Evolutionary conservation across 1,284 basidiomycete species (phyloP), one percentile per base, ranked within the genome.

Genomic region (Inonotus obliquus): DNA sequence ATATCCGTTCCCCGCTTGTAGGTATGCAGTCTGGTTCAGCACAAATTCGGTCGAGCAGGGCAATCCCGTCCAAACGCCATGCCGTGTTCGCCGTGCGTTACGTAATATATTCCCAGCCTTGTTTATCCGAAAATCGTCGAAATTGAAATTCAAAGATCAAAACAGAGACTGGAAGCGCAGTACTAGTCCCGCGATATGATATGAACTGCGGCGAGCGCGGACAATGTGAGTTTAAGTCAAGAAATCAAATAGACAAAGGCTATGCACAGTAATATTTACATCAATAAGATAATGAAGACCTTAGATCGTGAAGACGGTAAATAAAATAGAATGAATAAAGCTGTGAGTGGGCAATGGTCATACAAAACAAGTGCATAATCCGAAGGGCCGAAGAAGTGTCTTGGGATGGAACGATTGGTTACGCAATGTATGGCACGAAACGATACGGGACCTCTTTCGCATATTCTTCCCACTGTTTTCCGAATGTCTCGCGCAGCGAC

Each of bases 401-500:
- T n/a, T n/a, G n/a, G n/a, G n/a, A n/a, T n/a, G n/a, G n/a, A n/a
- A n/a, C n/a, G n/a, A n/a, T n/a, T n/a, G n/a, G 2, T 55, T 29
- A 61, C 13, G 54, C 54, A 37, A 61, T 11, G 45, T 51, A 57
- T 14, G 66, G 66, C 35, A 67, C 39, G 39, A 67, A 63, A 38
- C 60, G 48, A 23, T 56, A 66, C 11, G 63, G 61, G 17, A 67
- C 66, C 2, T 49, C 39, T 23, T 49, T 53, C 10, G 52, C 56
- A 41, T 65, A 67, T 44, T 47, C 37, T 17, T 62, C 65, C 66
- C 66, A 67, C 29, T 59, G 37, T 45, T 57, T 56, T 21, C 65
- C 64, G 49, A 66, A 67, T n/a, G 49, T 38, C 35, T 58, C 59
- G 23, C 54, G 58, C 23, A 66, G 57, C 37, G 49, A 59, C 4